Conservation (phyloP, 169 alveolate species). For the Perkinsus marinus region DNA sequence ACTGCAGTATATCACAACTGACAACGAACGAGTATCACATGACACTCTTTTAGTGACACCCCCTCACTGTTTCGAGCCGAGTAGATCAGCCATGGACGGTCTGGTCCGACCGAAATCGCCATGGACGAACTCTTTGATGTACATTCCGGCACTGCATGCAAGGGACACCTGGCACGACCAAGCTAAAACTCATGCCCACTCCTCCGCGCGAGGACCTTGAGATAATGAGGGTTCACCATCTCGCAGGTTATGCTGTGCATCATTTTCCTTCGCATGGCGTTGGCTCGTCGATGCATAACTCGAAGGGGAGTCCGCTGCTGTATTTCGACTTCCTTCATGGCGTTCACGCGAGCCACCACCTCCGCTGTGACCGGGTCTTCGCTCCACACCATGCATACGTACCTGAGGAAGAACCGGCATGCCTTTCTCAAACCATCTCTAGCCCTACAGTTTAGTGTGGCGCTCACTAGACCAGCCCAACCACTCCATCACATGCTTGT, state of each 20-base stretch:
- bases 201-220: conserved; percentile 31
- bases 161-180: conserved; percentile 22
- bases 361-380: conserved; percentile 18
- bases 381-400: conserved; percentile 48
- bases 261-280: conserved; percentile 39
- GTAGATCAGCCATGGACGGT: conserved; percentile 36
- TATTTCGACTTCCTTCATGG: conserved; percentile 20
- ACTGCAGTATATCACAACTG: conserved; percentile 33
- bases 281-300: conserved; percentile 61
- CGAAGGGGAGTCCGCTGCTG: conserved; percentile 62
- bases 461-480: background rate
- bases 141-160: conserved; percentile 55
- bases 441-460: background rate
- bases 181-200: background rate
- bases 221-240: conserved; percentile 46
- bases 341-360: conserved; percentile 29
- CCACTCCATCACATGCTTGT: background rate
- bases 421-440: background rate
- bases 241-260: conserved; percentile 36
- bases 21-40: background rate
- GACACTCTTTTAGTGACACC: background rate
- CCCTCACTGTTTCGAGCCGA: background rate
- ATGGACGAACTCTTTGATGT: conserved; percentile 73
- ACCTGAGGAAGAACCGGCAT: background rate
- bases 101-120: conserved; percentile 73